phyloP scores from a whole-genome alignment of 345 rosid genomes.

The Camelina neglecta region DNA sequence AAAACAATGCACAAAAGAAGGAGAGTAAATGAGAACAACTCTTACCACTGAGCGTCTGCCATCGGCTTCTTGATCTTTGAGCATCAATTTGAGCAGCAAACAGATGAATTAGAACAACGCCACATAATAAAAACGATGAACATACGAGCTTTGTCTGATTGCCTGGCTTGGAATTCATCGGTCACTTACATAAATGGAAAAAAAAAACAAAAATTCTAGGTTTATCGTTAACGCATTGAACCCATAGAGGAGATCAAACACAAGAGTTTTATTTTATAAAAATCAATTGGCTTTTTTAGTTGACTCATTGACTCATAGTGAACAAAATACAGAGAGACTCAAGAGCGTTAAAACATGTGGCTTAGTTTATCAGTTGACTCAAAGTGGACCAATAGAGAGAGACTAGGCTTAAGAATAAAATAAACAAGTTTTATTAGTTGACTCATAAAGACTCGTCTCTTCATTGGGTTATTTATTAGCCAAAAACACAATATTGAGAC shows the following conservation, averaged over 20 bases:
- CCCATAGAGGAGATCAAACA: too few relatives aligned
- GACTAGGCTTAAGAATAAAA: neutral
- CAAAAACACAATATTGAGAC: neutral
- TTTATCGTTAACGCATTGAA: neutral
- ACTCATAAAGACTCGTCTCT: neutral
- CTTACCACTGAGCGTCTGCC: constrained; percentile 56
- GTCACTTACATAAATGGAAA: too few relatives aligned
- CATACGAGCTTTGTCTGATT: neutral
- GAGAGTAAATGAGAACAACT: constrained; percentile 17
- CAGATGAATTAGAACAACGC: constrained; percentile 34
- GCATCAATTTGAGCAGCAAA: constrained; percentile 49
- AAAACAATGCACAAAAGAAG: neutral
- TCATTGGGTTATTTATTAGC: neutral
- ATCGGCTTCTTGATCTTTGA: constrained; percentile 50
- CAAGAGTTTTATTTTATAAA: too few relatives aligned
- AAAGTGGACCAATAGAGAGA: neutral
- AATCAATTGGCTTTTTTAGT: too few relatives aligned
- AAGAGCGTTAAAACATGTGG: neutral
- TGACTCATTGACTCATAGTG: too few relatives aligned
- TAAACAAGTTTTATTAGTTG: neutral
- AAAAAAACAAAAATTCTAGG: too few relatives aligned
- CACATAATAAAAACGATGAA: constrained; percentile 10
- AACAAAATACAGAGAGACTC: neutral
- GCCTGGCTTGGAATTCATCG: neutral
- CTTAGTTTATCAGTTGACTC: neutral